Conservation (phyloP, 192 early-diverging fungal species). For the Entomortierella beljakovae region DNA sequence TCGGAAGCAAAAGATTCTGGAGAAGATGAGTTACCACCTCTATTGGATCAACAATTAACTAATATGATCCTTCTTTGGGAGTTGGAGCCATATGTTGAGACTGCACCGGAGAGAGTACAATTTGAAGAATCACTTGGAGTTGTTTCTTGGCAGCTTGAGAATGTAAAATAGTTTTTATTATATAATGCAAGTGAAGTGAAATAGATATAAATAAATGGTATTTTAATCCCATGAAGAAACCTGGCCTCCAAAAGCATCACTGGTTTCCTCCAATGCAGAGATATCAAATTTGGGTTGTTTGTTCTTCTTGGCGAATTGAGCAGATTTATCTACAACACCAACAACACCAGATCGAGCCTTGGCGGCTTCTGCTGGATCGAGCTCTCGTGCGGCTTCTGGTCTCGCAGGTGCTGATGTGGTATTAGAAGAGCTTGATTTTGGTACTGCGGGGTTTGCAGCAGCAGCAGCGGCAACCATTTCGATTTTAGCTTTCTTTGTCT, state of each 20-base stretch:
- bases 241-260: slow-evolving; percentile 42
- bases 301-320: slow-evolving; percentile 58
- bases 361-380: slow-evolving; percentile 39
- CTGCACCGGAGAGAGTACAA: slow-evolving; percentile 29
- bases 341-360: slow-evolving; percentile 58
- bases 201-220: neutral
- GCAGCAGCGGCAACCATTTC: slow-evolving; percentile 25
- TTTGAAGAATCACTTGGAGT: slow-evolving; percentile 23
- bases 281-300: slow-evolving; percentile 59
- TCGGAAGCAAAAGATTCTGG: slow-evolving; percentile 33
- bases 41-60: slow-evolving; percentile 45
- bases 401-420: neutral
- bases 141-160: slow-evolving; percentile 48
- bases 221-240: slow-evolving; percentile 47
- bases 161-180: slow-evolving; percentile 22
- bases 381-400: neutral
- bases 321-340: slow-evolving; percentile 57
- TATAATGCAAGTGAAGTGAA: neutral
- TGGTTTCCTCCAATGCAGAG: slow-evolving; percentile 57
- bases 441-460: slow-evolving; percentile 3
- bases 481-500: slow-evolving; percentile 40
- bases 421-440: neutral
- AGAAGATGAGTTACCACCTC: slow-evolving; percentile 32
- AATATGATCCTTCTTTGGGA: slow-evolving; percentile 44
- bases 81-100: slow-evolving; percentile 47